Evolutionary conservation across 495 filamentous ascomycete species (phyloP), one percentile per base, ranked within the genome.

Genomic region (Penicillium fimorum): DNA sequence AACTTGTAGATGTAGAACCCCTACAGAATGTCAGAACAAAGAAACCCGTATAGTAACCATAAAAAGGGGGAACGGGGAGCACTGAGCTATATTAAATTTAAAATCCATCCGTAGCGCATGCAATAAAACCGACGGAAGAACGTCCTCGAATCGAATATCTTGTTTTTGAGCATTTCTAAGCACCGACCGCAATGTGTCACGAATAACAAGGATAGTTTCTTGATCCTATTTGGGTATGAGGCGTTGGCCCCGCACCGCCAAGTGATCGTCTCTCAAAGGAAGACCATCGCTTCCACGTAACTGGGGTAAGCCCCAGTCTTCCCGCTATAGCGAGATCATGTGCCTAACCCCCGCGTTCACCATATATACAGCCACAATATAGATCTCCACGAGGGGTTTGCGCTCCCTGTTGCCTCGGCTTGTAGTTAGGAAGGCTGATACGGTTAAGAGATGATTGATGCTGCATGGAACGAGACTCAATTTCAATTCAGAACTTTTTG

Each of bases 161-260:
- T 27, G 24, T 37, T 38, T 17, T 38, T 47, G 15, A 9, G 20
- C 8, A 33, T 33, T 30, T 7, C 9, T 4, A 8, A 33, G 50
- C 50, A 52, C 27, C 43, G 50, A 52, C 50, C 50, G 5, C 40
- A 13, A 0, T 33, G 12, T 43, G 50, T 20, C 17, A 24, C 25
- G 2, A 9, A 20, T 18, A 43, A 43, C 50, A 22, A 12, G 38
- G 38, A 4, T 45, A 42, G 24, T 40, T 15, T 45, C 6, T 46
- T 61, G 44, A 32, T 53, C 50, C 50, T 43, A 43, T 52, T 43
- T 33, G 38, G 11, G 25, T n/a, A 33, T 10, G 27, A 52, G 38
- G 17, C 33, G 22, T 44, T 49, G 6, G 58, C 61, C 61, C 61
- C 50, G 58, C 61, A 64, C 24, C 50, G 57, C 57, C 58, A 58